Conservation (phyloP, 2,329 filamentous ascomycete species). For the Hypoxylon sp. region DNA sequence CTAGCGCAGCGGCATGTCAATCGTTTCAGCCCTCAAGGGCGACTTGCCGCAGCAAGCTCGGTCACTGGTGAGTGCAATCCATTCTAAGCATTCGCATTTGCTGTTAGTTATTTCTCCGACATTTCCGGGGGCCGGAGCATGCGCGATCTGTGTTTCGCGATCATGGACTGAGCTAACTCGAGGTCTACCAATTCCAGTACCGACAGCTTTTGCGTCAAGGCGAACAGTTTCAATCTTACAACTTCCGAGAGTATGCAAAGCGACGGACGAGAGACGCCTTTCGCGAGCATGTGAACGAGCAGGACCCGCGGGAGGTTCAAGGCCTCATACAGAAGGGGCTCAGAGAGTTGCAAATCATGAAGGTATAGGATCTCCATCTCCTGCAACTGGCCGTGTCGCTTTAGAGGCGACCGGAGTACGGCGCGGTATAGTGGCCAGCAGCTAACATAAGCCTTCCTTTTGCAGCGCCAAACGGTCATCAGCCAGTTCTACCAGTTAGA, state of each 20-base stretch:
- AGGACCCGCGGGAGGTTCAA: slow-evolving; percentile 82
- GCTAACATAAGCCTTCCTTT: slow-evolving; percentile 17
- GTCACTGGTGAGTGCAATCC: slow-evolving; percentile 62
- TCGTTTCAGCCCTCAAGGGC: slow-evolving; percentile 59
- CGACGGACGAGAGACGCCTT: slow-evolving; percentile 93
- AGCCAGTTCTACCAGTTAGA: slow-evolving; percentile 96
- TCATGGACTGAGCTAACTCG: slow-evolving; percentile 18
- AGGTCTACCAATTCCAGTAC: slow-evolving; percentile 69
- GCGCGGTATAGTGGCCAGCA: neutral
- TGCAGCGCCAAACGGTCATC: slow-evolving; percentile 91
- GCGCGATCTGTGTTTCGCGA: neutral
- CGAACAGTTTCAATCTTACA: slow-evolving; percentile 90
- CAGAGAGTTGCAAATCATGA: slow-evolving; percentile 87
- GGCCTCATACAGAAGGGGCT: slow-evolving; percentile 90
- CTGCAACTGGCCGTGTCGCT: neutral
- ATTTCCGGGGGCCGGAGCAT: neutral
- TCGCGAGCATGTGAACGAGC: slow-evolving; percentile 78
- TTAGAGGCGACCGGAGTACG: slow-evolving; percentile 1
- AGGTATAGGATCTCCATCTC: slow-evolving; percentile 69
- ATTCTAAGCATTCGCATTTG: slow-evolving; percentile 3
- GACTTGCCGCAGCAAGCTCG: slow-evolving; percentile 69
- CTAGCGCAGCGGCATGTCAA: slow-evolving; percentile 47
- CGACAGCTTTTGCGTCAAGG: slow-evolving; percentile 90
- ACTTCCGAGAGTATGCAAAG: slow-evolving; percentile 96
- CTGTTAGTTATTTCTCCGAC: slow-evolving; percentile 28